Base-by-base conservation (phyloP, 139 green algal genomes). In the Coelastrella sp. region DNA sequence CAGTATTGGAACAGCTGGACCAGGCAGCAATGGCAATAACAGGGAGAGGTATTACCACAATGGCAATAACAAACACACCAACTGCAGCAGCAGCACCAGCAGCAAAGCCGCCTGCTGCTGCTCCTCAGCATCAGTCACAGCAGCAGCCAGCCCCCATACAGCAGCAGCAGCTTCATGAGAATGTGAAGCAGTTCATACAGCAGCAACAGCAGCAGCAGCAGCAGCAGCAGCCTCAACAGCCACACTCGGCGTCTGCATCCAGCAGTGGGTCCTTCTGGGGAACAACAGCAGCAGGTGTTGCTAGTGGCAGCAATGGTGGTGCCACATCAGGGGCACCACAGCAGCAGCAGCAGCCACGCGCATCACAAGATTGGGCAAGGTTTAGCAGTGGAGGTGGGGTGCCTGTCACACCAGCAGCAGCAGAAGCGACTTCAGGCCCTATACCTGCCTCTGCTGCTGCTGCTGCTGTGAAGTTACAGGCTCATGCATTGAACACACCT, bases 1-100 rank as follows among this genome's bases (percentile, higher is more conserved):
- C 64, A 17, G 79, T 92, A 21, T 35, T 90, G 30, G 38, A 43
- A 8, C 78, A 67, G 60, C 72, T 87, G 9, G 71, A 66, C 17
- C 2, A 30, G 34, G 73, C 79, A 34, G 38, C 78, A 8, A 37
- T 4, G 32, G 59, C 37, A 62, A 50, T 48, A 43, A 73, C 27
- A 13, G 75, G 68, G 41, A 34, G 32, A n/a, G 23, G 67, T 21
- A 38, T 43, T 50, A 73, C 17, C 27, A 48, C 48, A 80, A 41
- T 43, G 17, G 43, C 71, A 51, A 35, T 25, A 43, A 30, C 43
- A 48, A 25, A 41, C 13, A 67, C 25, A 35, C 1, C 59, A 34
- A 23, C 59, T 67, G 62, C 62, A 25, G 25, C 35, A 30, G 34
- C 2, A 11, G 7, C n/a, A n/a, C 23, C 21, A 34, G 74, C 53